Evolutionary conservation across 306 rosid genomes (phyloP), one percentile per base, ranked within the genome.

Genomic region (Trichosanthes truncata): DNA sequence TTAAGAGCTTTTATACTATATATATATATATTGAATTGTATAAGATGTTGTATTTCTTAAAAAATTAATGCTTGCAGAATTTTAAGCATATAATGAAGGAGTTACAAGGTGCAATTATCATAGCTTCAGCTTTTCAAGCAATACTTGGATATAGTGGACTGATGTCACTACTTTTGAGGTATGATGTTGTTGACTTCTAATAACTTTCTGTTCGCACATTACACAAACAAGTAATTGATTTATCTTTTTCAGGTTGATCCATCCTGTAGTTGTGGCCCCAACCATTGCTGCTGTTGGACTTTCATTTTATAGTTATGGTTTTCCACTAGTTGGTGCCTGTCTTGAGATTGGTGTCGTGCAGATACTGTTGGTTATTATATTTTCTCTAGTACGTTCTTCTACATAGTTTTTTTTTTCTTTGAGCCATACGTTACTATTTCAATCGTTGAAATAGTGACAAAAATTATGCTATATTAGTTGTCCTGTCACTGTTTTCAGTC

Each of bases 241-340:
- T 2, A 40, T 78, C 66, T 81, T 69, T 84, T 85, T 71, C 93
- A 96, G 99, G 91, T 84, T 93, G 84, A 90, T 96, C 89, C 91
- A 96, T 88, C 99, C 99, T 33, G 99, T 96, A 79, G 96, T 96
- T 66, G 93, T 96, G 83, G 71, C 99, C 80, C 99, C 99, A 49
- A 96, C 99, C 60, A 89, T 96, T 90, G 99, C 99, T 77, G 99
- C 99, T 33, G 98, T 96, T 84, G 99, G 99, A 82, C 97, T 96
- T 89, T 93, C 99, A 23, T 96, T 96, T 85, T 96, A 84, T 82
- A 90, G 94, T 83, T 96, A 93, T 80, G 99, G 99, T 81, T 90
- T 96, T 83, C 97, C 99, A 52, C 79, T 87, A 80, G 94, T 93
- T 48, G 98, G 99, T 79, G 89, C 88, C 78, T 96, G 99, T 85